Evolutionary conservation across 2,329 filamentous ascomycete species (phyloP).

Genomic region (Elsinoe fawcettii): DNA sequence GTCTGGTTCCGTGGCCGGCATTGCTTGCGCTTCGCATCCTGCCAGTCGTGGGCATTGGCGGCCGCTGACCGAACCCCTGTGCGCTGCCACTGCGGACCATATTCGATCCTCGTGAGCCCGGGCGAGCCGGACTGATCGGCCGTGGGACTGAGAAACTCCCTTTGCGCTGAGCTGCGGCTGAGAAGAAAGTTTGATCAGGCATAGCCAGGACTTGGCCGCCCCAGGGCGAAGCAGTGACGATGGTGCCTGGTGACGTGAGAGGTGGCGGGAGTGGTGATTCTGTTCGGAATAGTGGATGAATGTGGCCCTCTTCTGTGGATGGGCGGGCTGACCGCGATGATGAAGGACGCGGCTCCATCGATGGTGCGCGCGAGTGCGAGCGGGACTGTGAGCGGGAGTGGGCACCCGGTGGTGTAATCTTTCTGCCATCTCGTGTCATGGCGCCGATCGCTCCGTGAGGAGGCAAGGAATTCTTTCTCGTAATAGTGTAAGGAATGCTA

Average conservation of each 20-base stretch:
- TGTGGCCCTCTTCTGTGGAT: conserved; percentile 54
- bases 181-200: conserved; percentile 1
- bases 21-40: conserved; percentile 1
- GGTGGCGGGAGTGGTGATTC: conserved; percentile 61
- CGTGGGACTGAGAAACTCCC: background rate
- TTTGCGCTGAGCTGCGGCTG: background rate
- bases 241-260: conserved; percentile 58
- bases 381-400: background rate
- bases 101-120: background rate
- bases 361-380: background rate
- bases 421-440: background rate
- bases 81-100: conserved; percentile 1
- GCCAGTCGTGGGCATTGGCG: background rate
- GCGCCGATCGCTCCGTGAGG: conserved; percentile 4
- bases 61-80: background rate
- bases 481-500: background rate
- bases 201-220: conserved; percentile 53
- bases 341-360: conserved; percentile 20
- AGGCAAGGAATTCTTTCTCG: conserved; percentile 3
- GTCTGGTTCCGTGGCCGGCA: background rate
- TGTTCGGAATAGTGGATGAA: conserved; percentile 69
- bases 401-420: conserved; percentile 15
- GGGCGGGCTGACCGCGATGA: conserved; percentile 2
- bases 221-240: conserved; percentile 62
- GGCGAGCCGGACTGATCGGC: background rate